Conservation (phyloP, 768 basidiomycete species). For the Podaxis sp. region DNA sequence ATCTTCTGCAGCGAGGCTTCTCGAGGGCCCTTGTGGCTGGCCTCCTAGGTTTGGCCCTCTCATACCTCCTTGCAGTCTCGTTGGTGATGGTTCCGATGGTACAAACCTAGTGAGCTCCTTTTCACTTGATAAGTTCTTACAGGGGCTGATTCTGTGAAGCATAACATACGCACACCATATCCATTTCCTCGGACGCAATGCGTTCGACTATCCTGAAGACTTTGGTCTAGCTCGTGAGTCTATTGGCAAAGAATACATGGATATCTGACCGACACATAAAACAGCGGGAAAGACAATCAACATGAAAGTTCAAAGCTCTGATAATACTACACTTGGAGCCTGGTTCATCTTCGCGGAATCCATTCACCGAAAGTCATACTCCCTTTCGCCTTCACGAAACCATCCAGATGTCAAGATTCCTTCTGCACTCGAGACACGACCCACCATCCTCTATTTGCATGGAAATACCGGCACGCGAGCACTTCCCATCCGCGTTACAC, state of each 20-base stretch:
- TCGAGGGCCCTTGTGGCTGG: not conserved
- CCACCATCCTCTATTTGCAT: slow-evolving; percentile 69
- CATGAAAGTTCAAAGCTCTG: slow-evolving; percentile 51
- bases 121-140: not conserved
- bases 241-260: not conserved
- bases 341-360: slow-evolving; percentile 61
- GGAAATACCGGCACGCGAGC: slow-evolving; percentile 71
- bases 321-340: slow-evolving; percentile 61
- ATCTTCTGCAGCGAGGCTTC: not conserved
- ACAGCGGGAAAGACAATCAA: slow-evolving; percentile 61
- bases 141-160: slow-evolving; percentile 16
- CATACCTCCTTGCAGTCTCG: slow-evolving; percentile 22
- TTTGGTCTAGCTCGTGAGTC: slow-evolving; percentile 39
- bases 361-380: slow-evolving; percentile 36
- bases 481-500: slow-evolving; percentile 41
- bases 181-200: slow-evolving; percentile 28
- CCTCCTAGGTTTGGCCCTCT: slow-evolving; percentile 12
- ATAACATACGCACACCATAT: slow-evolving; percentile 36
- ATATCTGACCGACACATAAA: not conserved
- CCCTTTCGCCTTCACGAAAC: slow-evolving; percentile 17
- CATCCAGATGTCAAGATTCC: slow-evolving; percentile 29
- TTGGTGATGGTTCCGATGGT: slow-evolving; percentile 34
- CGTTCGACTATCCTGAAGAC: slow-evolving; percentile 35
- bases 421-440: slow-evolving; percentile 27
- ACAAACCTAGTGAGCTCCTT: slow-evolving; percentile 31